Evolutionary conservation across 2,329 filamentous ascomycete species (phyloP).

Genomic region (Juglanconis sp.): DNA sequence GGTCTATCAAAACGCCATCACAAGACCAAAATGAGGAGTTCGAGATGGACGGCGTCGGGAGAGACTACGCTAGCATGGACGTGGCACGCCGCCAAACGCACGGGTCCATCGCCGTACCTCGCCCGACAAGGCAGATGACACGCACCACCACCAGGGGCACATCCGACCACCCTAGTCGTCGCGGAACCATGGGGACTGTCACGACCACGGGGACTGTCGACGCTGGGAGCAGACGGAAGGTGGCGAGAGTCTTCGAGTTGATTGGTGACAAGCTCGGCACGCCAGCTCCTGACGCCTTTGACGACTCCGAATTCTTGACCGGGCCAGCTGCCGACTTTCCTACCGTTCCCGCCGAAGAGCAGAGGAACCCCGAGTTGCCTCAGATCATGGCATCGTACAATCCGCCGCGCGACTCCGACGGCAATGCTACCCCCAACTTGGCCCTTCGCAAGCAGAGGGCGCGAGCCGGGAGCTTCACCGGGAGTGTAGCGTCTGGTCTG

Average conservation of each 20-base stretch:
- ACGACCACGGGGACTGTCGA: neutral
- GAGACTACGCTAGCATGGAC: neutral
- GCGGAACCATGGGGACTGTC: neutral
- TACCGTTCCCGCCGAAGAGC: conserved; percentile 4
- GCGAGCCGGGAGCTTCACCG: neutral
- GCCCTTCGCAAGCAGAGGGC: neutral
- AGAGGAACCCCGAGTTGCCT: conserved; percentile 1
- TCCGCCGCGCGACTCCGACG: neutral
- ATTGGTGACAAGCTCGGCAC: conserved; percentile 3
- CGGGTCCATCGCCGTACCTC: neutral
- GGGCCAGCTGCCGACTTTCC: conserved; percentile 7
- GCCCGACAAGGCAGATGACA: neutral
- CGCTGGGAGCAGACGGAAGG: neutral
- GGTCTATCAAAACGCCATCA: neutral
- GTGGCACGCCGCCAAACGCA: neutral
- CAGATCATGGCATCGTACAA: conserved; percentile 6
- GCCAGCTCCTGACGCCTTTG: conserved; percentile 6
- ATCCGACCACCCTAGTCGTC: neutral
- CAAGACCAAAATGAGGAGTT: neutral
- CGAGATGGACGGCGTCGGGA: neutral
- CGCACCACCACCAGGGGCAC: neutral
- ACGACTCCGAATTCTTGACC: neutral
- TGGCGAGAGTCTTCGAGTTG: neutral
- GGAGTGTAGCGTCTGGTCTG: conserved; percentile 2
- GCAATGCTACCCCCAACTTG: neutral